Evolutionary conservation across 768 basidiomycete species (phyloP), one percentile per base, ranked within the genome.

Genomic region (Strobilomyces confusus): DNA sequence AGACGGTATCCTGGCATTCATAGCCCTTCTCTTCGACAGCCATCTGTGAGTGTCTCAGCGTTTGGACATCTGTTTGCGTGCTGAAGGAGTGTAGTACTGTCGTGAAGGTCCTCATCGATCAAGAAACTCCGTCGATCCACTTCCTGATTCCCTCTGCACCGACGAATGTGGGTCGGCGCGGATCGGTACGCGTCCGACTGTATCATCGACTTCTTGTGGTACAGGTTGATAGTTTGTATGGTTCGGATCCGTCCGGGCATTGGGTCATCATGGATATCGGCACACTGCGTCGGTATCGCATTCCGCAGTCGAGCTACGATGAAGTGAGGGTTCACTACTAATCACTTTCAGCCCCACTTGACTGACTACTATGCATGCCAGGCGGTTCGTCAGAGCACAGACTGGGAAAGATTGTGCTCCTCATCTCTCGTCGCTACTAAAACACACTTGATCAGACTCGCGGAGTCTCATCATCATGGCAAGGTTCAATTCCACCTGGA

Each of bases 151-250:
- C 30, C 15, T 56, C 30, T 6, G 22, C 26, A 38, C 41, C 32
- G 1, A 40, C 29, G 25, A 29, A 29, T 9, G 29, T 6, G 29
- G 29, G 29, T 29, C 29, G 29, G 29, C 9, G 9, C 29, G 33
- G 25, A 50, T 19, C 32, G 38, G 20, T 44, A 13, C 15, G 38
- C 19, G 41, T 56, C 34, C 44, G 14, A 40, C 29, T 57, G 54
- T 51, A 56, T 9, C 34, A 56, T 38, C 48, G 54, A 3, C 30
- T 58, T 44, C 49, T 57, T 14, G 36, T 58, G 12, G 42, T 58
- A 9, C 56, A 44, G 13, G 9, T 56, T 29, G 45, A 55, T 12
- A 43, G 44, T 7, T 5, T 22, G 22, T 17, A 33, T 45, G 7
- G 15, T 57, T 36, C 9, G 55, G 43, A 41, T 19, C 44, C 46